These are phyloP conservation scores for Xylaria polymorpha DNA, from an alignment of 2,329 filamentous ascomycete species.

Conservation along the genomic window DNA sequence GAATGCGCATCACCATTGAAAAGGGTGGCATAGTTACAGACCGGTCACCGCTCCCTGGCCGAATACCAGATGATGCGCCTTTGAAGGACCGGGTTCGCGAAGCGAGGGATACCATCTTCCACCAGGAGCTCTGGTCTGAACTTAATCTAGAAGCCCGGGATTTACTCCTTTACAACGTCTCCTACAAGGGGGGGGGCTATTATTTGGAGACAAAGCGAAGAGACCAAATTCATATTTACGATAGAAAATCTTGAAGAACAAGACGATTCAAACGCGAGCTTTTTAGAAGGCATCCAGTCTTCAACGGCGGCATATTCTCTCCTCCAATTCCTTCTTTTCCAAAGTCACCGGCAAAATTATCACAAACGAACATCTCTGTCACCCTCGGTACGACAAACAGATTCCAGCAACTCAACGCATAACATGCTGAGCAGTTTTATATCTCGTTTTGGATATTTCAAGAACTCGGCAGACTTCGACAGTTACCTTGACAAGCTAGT, in stretches of 20 bases:
- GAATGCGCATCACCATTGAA: constrained; percentile 75
- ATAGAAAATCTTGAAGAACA: constrained; percentile 70
- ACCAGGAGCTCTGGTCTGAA: constrained; percentile 91
- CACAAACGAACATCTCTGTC: constrained; percentile 72
- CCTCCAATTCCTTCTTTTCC: constrained; percentile 80
- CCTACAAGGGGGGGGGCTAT: constrained; percentile 68
- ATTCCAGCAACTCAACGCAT: constrained; percentile 56
- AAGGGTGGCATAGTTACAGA: constrained; percentile 69
- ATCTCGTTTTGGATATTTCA: constrained; percentile 59
- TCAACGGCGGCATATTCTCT: constrained; percentile 73
- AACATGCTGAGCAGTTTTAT: constrained; percentile 65
- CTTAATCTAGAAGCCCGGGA: constrained; percentile 82
- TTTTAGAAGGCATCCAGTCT: constrained; percentile 62
- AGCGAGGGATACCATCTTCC: constrained; percentile 81
- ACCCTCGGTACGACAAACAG: constrained; percentile 53
- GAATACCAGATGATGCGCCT: constrained; percentile 66
- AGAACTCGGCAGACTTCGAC: constrained; percentile 54
- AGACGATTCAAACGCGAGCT: constrained; percentile 50
- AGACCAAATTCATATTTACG: constrained; percentile 72
- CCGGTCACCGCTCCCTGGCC: constrained; percentile 62
- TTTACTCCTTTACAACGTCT: constrained; percentile 77
- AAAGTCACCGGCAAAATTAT: constrained; percentile 82
- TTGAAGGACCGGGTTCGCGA: constrained; percentile 77
- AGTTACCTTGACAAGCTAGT: constrained; percentile 59
- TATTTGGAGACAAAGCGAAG: constrained; percentile 63